phyloP scores from a whole-genome alignment of 768 basidiomycete species.

The Leccinum pellstonianum region DNA sequence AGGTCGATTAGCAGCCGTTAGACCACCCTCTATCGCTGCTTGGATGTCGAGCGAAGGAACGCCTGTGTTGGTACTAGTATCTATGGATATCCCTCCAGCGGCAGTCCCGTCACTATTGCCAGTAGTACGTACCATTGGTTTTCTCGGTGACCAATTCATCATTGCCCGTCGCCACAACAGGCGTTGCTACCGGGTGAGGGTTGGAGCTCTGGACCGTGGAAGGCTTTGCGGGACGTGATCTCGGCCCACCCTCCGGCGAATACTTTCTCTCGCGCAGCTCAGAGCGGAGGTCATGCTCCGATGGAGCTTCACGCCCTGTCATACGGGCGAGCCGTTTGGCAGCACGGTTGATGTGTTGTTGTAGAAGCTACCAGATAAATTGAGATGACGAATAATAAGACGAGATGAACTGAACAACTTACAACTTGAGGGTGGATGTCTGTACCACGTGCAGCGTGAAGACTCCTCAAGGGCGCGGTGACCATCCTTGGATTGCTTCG shows the following conservation, averaged over 20 bases:
- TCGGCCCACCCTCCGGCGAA: conserved; percentile 32
- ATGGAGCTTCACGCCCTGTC: conserved; percentile 55
- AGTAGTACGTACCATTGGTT: conserved; percentile 4
- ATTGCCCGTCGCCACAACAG: conserved; percentile 5
- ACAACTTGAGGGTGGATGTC: conserved; percentile 46
- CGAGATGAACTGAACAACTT: conserved; percentile 16
- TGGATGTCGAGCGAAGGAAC: conserved; percentile 37
- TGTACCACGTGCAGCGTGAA: conserved; percentile 25
- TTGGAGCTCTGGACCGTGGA: conserved; percentile 5
- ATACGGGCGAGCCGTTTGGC: conserved; percentile 66
- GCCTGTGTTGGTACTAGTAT: conserved; percentile 26
- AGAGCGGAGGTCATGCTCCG: conserved; percentile 44
- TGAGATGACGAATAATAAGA: not conserved
- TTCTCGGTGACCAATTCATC: not conserved
- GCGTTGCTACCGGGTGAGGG: conserved; percentile 5
- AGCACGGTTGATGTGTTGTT: conserved; percentile 70
- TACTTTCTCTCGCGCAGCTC: conserved; percentile 44
- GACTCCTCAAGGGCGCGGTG: conserved; percentile 42
- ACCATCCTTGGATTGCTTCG: conserved; percentile 32
- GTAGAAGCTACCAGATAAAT: conserved; percentile 46
- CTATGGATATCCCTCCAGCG: conserved; percentile 11
- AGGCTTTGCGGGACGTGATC: conserved; percentile 8
- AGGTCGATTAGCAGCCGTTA: conserved; percentile 45
- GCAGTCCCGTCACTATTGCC: conserved; percentile 9
- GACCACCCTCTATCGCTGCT: conserved; percentile 34